Evolutionary conservation across 2,329 filamentous ascomycete species (phyloP).

Genomic region (Neofusicoccum cordaticola): DNA sequence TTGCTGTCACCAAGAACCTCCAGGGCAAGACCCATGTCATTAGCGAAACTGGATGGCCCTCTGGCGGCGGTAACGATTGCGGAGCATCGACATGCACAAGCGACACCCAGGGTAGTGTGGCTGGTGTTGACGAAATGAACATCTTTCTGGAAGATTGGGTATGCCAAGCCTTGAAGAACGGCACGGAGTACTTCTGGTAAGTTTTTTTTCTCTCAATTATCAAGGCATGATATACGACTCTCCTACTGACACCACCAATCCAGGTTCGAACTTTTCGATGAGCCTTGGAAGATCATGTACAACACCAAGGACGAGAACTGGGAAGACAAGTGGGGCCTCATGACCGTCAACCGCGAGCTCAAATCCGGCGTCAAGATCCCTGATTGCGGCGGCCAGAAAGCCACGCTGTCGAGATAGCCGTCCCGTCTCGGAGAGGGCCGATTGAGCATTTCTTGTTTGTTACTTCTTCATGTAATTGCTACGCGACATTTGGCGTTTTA

Average conservation of each 20-base stretch:
- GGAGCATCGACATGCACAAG: constrained; percentile 60
- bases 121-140: constrained; percentile 78
- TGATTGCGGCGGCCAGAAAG: constrained; percentile 58
- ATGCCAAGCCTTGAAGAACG: constrained; percentile 73
- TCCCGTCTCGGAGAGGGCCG: neutral
- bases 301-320: constrained; percentile 62
- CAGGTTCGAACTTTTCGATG: constrained; percentile 90
- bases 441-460: neutral
- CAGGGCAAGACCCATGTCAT: constrained; percentile 68
- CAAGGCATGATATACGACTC: too few relatives aligned
- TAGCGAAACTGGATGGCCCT: constrained; percentile 89
- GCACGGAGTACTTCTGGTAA: constrained; percentile 90
- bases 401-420: constrained; percentile 17
- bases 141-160: constrained; percentile 84
- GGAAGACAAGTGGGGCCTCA: constrained; percentile 94
- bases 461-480: neutral
- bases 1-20: constrained; percentile 58
- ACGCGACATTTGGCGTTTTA: neutral
- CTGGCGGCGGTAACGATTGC: constrained; percentile 75
- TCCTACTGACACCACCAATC: neutral
- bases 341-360: constrained; percentile 80
- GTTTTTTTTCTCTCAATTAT: constrained; percentile 22
- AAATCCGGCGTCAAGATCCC: constrained; percentile 84
- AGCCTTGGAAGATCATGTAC: constrained; percentile 85
- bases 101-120: constrained; percentile 63